Percentiles rank a stretch among this genome's conserved stretches.
Conservation (phyloP, 1,284 basidiomycete genomes). For the Heterobasidion annosum region DNA sequence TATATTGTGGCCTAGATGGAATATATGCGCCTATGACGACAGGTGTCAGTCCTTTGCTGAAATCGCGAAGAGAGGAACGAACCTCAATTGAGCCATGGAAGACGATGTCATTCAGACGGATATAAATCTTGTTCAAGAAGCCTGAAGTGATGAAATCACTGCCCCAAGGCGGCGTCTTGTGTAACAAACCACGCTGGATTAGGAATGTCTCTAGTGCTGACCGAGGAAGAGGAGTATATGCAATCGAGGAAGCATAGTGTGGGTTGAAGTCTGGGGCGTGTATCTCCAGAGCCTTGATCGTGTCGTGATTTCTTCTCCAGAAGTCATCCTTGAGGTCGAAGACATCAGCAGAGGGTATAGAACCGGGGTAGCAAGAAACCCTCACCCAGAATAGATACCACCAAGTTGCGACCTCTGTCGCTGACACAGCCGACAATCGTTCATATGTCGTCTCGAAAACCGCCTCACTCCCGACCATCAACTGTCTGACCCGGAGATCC, state of each 20-base stretch:
- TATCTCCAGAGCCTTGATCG: slow-evolving; percentile 36
- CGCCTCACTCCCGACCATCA: slow-evolving; percentile 40
- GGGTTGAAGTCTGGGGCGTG: slow-evolving; percentile 64
- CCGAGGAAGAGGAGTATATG: slow-evolving; percentile 68
- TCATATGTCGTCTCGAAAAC: slow-evolving; percentile 50
- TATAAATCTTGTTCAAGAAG: slow-evolving; percentile 68
- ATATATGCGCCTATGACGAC: slow-evolving; percentile 42
- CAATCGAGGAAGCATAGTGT: slow-evolving; percentile 64
- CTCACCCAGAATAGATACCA: slow-evolving; percentile 81
- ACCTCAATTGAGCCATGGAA: slow-evolving; percentile 48
- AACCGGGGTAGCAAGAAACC: not conserved
- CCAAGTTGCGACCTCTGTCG: slow-evolving; percentile 52
- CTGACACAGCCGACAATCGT: slow-evolving; percentile 44
- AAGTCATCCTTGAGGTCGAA: slow-evolving; percentile 48
- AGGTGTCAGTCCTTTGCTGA: slow-evolving; percentile 2
- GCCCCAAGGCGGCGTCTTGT: slow-evolving; percentile 32
- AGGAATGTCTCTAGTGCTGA: slow-evolving; percentile 59
- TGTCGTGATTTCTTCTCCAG: slow-evolving; percentile 58
- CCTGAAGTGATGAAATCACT: slow-evolving; percentile 58
- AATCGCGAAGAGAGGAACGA: slow-evolving; percentile 11
- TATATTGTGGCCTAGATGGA: slow-evolving; percentile 45
- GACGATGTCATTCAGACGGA: slow-evolving; percentile 67
- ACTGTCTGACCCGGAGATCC: slow-evolving; percentile 44
- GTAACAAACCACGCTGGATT: slow-evolving; percentile 49
- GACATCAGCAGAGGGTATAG: not conserved